Percentiles rank a stretch among this genome's conserved stretches.
These are phyloP conservation scores for Nicotiana noctiflora DNA, from an alignment of 257 asterid genomes.

Conservation along the genomic window DNA sequence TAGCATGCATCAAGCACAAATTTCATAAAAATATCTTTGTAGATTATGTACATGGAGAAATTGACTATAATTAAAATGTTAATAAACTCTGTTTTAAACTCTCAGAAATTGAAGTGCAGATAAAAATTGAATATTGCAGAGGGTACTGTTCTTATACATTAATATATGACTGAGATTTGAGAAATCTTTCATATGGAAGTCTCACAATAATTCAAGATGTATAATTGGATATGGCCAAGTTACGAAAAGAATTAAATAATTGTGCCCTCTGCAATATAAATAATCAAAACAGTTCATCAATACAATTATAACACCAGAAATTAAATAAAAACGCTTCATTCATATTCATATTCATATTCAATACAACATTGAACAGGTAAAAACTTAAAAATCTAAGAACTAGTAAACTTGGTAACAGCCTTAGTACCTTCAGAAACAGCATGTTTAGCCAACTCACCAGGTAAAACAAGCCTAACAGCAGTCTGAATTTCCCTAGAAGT, in stretches of 20 bases:
- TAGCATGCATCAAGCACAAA: constrained; percentile 39
- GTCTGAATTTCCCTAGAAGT: constrained; percentile 9
- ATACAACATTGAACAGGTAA: not conserved
- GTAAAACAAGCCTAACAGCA: constrained; percentile 5
- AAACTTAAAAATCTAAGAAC: not conserved
- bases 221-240: no score
- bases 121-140: not conserved
- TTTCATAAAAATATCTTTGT: constrained; percentile 65
- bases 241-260: no score
- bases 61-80: constrained; percentile 27
- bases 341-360: not conserved
- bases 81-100: not conserved
- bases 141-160: not conserved
- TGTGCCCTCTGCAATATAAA: no score
- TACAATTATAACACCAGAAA: not conserved
- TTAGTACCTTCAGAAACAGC: constrained; percentile 6
- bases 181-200: no score
- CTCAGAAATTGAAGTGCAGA: constrained; percentile 15
- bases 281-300: no score
- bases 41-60: constrained; percentile 80
- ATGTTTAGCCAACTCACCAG: constrained; percentile 9
- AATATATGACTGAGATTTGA: not conserved
- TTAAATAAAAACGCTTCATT: not conserved
- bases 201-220: no score
- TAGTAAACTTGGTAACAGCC: constrained; percentile 1